phyloP scores from a whole-genome alignment of 495 filamentous ascomycete species.

The Aspergillus incahuasiensis region DNA sequence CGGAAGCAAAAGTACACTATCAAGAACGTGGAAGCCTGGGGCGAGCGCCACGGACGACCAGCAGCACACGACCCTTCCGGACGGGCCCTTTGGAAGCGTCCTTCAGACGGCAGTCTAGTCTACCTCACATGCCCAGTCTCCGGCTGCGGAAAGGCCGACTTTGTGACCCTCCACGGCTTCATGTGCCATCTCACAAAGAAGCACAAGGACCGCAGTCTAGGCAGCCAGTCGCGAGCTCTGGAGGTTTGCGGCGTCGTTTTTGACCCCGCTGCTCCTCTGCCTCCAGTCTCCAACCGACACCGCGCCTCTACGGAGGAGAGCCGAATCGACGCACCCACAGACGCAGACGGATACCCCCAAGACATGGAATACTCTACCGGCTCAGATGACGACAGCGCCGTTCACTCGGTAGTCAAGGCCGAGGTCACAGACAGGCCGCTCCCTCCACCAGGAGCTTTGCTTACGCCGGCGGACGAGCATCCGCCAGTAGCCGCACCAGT shows the following conservation, averaged over 20 bases:
- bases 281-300: conserved; percentile 31
- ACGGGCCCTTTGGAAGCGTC: conserved; percentile 43
- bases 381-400: conserved; percentile 27
- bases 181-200: conserved; percentile 51
- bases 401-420: conserved; percentile 30
- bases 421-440: conserved; percentile 26
- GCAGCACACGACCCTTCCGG: conserved; percentile 44
- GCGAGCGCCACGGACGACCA: conserved; percentile 44
- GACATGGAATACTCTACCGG: conserved; percentile 37
- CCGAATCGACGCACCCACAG: conserved; percentile 26
- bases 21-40: conserved; percentile 49
- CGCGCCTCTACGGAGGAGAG: conserved; percentile 40
- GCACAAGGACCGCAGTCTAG: conserved; percentile 45
- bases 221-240: conserved; percentile 43
- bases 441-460: conserved; percentile 16
- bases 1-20: conserved; percentile 50
- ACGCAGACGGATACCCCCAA: conserved; percentile 28
- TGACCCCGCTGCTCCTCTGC: conserved; percentile 40
- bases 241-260: conserved; percentile 44
- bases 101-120: conserved; percentile 43
- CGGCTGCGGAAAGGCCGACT: conserved; percentile 43
- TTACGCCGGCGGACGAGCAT: conserved; percentile 16
- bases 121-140: conserved; percentile 44
- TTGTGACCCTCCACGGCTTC: conserved; percentile 45
- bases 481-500: not conserved